Percentiles rank a stretch among this genome's conserved stretches.
Conservation (phyloP, 345 rosid species). For the Conringia planisiliqua region DNA sequence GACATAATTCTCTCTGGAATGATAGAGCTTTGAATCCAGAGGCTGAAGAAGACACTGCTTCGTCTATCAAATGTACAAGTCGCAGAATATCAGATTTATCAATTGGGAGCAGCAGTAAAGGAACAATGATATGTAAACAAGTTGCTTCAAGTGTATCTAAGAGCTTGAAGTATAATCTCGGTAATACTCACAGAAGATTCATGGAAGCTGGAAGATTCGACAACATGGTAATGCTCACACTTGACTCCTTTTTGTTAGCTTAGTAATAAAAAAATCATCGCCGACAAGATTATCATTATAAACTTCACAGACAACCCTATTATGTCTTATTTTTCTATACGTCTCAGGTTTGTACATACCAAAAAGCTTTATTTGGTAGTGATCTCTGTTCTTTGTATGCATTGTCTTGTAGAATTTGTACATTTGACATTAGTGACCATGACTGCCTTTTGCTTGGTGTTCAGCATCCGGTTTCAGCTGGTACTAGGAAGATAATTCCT, state of each 20-base stretch:
- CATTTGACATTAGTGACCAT: neutral
- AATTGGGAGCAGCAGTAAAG: slow-evolving; percentile 46
- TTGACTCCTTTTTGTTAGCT: too few relatives aligned
- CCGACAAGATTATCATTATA: neutral
- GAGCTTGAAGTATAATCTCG: slow-evolving; percentile 31
- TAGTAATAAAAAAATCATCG: too few relatives aligned
- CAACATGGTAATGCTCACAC: slow-evolving; percentile 49
- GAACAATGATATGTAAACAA: slow-evolving; percentile 67
- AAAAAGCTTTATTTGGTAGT: neutral
- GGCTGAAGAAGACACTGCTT: slow-evolving; percentile 58
- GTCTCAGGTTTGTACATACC: neutral
- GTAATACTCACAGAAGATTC: slow-evolving; percentile 43
- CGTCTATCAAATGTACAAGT: slow-evolving; percentile 40
- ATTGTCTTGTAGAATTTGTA: too few relatives aligned
- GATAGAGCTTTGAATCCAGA: slow-evolving; percentile 72
- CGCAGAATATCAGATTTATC: slow-evolving; percentile 48
- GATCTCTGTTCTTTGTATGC: neutral
- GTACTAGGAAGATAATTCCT: slow-evolving; percentile 36
- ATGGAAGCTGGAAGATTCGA: slow-evolving; percentile 41
- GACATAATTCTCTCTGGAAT: slow-evolving; percentile 45
- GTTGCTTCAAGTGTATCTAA: slow-evolving; percentile 43
- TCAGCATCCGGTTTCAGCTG: slow-evolving; percentile 48
- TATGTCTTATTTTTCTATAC: neutral
- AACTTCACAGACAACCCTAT: neutral
- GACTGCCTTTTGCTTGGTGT: neutral